phyloP scores from a whole-genome alignment of 371 early-diverging fungal species.

The Actinomortierella wolfii region DNA sequence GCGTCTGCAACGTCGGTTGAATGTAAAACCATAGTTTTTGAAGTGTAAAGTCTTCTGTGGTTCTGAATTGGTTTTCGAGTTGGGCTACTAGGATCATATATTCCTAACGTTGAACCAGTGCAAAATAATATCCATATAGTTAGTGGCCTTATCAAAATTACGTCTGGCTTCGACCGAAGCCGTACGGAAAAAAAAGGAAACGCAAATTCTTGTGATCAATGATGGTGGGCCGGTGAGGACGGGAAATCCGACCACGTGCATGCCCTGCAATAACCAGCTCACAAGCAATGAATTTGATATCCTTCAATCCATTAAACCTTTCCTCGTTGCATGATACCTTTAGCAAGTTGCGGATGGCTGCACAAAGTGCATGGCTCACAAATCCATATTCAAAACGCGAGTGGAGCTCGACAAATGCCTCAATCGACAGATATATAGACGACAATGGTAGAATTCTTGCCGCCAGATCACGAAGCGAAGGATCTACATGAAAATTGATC shows the following conservation, averaged over 20 bases:
- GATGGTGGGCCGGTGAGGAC: too few species aligned
- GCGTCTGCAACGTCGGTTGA: slow-evolving; percentile 72
- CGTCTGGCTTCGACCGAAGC: too few species aligned
- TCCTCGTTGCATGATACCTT: slow-evolving; percentile 65
- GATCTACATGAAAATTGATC: slow-evolving; percentile 58
- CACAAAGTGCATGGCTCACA: slow-evolving; percentile 89
- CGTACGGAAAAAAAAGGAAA: too few species aligned
- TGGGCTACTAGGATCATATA: slow-evolving; percentile 88
- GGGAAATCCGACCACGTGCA: too few species aligned
- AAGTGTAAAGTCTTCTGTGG: slow-evolving; percentile 76
- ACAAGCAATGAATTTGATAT: too few species aligned
- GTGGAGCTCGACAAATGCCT: slow-evolving; percentile 74
- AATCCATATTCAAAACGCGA: slow-evolving; percentile 83
- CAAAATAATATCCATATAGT: not conserved
- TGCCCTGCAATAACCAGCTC: too few species aligned
- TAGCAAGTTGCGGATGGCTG: slow-evolving; percentile 72
- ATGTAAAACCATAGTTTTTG: slow-evolving; percentile 91
- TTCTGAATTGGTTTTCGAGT: slow-evolving; percentile 83
- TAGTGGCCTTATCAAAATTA: not conserved
- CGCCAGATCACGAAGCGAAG: slow-evolving; percentile 76
- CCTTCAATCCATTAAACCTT: too few species aligned
- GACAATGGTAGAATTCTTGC: slow-evolving; percentile 80
- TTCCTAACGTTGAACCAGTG: too few species aligned
- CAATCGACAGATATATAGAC: slow-evolving; percentile 69
- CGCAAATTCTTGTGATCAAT: too few species aligned